A percentile compares a stretch with the other conserved stretches of the same genome.
phyloP scores from a whole-genome alignment of 192 early-diverging fungal species.

The Gonapodya prolifera region DNA sequence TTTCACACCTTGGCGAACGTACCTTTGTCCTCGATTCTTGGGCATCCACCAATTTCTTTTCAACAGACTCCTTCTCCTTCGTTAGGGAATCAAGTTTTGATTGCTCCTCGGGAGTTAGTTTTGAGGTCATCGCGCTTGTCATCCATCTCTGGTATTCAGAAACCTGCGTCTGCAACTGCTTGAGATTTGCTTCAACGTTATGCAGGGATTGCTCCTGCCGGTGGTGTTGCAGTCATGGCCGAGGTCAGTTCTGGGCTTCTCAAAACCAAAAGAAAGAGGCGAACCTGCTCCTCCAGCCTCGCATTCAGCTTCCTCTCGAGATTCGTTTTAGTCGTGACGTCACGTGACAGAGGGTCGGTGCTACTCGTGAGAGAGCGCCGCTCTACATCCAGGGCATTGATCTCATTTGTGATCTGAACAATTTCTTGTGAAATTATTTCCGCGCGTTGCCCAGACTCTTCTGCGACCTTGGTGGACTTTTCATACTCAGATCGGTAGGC shows the following conservation, averaged over 20 bases:
- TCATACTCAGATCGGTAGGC: slow-evolving; percentile 6
- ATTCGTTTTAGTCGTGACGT: slow-evolving; percentile 45
- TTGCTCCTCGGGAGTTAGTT: slow-evolving; percentile 42
- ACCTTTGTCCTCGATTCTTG: slow-evolving; percentile 41
- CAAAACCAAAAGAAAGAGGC: slow-evolving; percentile 6
- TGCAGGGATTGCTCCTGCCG: slow-evolving; percentile 32
- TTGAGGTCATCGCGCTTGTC: slow-evolving; percentile 33
- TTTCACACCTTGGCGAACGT: background rate
- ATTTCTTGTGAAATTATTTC: slow-evolving; percentile 27
- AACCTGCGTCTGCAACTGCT: slow-evolving; percentile 41
- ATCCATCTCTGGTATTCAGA: slow-evolving; percentile 47
- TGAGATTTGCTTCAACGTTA: slow-evolving; percentile 27
- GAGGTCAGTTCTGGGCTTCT: background rate
- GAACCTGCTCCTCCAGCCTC: slow-evolving; percentile 29
- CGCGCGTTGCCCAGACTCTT: slow-evolving; percentile 28
- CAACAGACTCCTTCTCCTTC: slow-evolving; percentile 35
- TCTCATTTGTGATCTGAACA: slow-evolving; percentile 20
- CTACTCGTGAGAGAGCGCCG: slow-evolving; percentile 36
- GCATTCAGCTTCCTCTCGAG: slow-evolving; percentile 46
- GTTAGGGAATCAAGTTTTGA: slow-evolving; percentile 29
- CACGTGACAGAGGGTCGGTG: slow-evolving; percentile 36
- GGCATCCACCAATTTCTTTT: slow-evolving; percentile 37
- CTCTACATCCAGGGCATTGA: slow-evolving; percentile 21
- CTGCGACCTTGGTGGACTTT: slow-evolving; percentile 22
- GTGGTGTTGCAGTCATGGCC: background rate